phyloP scores from a whole-genome alignment of 345 rosid genomes.

The Camelina neglecta region DNA sequence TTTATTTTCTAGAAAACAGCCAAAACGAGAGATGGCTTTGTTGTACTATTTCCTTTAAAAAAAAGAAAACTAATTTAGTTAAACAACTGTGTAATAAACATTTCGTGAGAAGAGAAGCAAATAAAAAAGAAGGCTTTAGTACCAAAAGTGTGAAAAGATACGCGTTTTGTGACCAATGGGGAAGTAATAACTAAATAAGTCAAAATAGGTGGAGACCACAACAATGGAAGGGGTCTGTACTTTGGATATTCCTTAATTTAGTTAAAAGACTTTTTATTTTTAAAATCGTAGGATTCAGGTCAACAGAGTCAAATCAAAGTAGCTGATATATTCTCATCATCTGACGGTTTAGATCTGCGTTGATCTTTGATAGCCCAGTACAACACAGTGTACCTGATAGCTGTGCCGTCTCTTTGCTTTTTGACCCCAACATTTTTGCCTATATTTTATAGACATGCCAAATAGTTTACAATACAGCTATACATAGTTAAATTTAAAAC shows the following conservation, averaged over 20 bases:
- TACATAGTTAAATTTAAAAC: not conserved
- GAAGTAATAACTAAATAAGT: not conserved
- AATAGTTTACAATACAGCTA: too few species aligned
- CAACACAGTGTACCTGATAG: not conserved
- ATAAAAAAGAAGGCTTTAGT: not conserved
- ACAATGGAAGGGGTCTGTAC: not conserved
- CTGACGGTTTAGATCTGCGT: conserved; percentile 9
- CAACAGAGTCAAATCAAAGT: not conserved
- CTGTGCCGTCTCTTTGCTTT: not conserved
- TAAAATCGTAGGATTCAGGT: not conserved
- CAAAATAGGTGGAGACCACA: conserved; percentile 9
- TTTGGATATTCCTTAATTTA: not conserved
- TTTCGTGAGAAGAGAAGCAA: not conserved
- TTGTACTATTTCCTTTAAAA: too few species aligned
- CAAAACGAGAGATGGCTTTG: not conserved
- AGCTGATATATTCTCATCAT: conserved; percentile 13
- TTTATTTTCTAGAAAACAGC: too few species aligned
- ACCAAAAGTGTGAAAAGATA: not conserved
- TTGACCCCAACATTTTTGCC: not conserved
- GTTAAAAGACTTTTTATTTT: not conserved
- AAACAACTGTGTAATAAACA: not conserved
- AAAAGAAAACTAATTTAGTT: not conserved
- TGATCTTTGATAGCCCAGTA: not conserved
- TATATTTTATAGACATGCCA: conserved; percentile 3
- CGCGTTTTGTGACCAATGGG: conserved; percentile 9